Base-by-base conservation (phyloP, 2,329 filamentous ascomycete species). In the Trichophyton benhamiae region DNA sequence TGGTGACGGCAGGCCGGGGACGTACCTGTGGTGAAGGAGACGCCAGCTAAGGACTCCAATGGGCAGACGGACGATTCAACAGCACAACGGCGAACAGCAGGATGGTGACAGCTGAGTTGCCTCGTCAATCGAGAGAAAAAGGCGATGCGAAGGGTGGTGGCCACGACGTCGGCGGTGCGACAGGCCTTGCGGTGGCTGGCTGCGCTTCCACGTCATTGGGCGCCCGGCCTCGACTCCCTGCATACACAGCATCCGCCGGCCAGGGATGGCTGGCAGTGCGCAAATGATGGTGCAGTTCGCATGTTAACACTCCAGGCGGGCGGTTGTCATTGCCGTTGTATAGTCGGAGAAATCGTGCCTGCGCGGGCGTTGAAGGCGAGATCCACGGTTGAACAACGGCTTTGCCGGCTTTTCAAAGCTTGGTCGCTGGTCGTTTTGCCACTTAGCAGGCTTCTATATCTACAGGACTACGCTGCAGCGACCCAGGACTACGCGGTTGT, bases 201-300 rank as follows among this genome's bases (percentile, higher is more conserved):
- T 38, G 41, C 36, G 41, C 57, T 38, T 42, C 36, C 25, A 58
- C 57, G 57, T 58, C 57, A 58, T 58, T 58, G 57, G 57, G 57
- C 57, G n/a, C 20, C 38, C 11, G 27, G 20, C 52, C 11, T 27
- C 22, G 27, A 55, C 33, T 55, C 27, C 52, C 27, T 36, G 52
- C 52, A 55, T 36, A 33, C 30, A n/a, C 27, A 36, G 22, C 57
- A 25, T 25, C 6, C 52, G 27, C 30, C 25, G 25, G n/a, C 4
- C 15, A 44, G 15, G 41, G 41, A 44, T 17, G 41, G n/a, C n/a
- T n/a, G 6, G n/a, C 41, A n/a, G n/a, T 44, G 41, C n/a, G 33
- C 33, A 38, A 38, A n/a, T 17, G n/a, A n/a, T 42, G 38, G 6
- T 44, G 8, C 33, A 11, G 9, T 13, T 13, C 11, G 11, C 33